A percentile compares a stretch with the other conserved stretches of the same genome.
Evolutionary conservation across 1,284 basidiomycete species (phyloP).

Genomic region (Polyporus tsugae): DNA sequence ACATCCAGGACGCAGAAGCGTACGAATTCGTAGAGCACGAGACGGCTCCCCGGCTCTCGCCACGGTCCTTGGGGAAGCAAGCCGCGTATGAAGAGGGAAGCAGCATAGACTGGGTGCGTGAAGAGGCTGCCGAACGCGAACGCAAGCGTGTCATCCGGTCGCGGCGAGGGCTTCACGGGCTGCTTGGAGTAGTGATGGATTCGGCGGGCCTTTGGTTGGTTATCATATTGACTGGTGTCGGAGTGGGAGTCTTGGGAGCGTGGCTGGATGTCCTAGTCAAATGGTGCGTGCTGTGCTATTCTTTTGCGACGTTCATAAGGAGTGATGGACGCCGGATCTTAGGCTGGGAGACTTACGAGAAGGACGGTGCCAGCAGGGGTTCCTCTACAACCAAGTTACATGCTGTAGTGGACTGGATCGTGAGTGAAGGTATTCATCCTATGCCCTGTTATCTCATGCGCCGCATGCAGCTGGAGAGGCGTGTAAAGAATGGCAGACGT

Average conservation of each 20-base stretch:
- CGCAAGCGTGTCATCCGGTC: constrained; percentile 58
- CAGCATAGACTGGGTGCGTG: constrained; percentile 76
- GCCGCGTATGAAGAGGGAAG: constrained; percentile 59
- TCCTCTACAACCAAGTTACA: constrained; percentile 77
- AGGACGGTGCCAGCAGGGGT: constrained; percentile 73
- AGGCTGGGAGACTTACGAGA: constrained; percentile 77
- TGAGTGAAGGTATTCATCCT: constrained; percentile 48
- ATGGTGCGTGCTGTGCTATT: constrained; percentile 57
- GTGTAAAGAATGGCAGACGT: constrained; percentile 77
- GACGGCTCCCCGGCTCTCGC: constrained; percentile 18
- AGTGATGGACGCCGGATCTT: neutral
- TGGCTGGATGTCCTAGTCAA: constrained; percentile 79
- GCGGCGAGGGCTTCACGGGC: constrained; percentile 61
- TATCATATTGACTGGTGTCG: constrained; percentile 70
- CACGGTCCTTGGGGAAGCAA: constrained; percentile 24
- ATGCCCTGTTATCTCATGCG: constrained; percentile 16
- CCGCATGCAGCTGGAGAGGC: constrained; percentile 64
- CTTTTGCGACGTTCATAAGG: neutral
- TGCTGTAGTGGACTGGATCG: constrained; percentile 81
- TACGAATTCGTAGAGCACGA: constrained; percentile 33
- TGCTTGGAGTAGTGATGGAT: constrained; percentile 63
- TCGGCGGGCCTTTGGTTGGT: constrained; percentile 73
- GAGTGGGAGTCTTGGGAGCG: constrained; percentile 74
- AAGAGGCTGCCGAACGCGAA: constrained; percentile 70
- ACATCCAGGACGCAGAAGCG: constrained; percentile 35